These are phyloP conservation scores for Alternaria burnsii DNA, from an alignment of 2,329 filamentous ascomycete genomes.

Conservation along the genomic window DNA sequence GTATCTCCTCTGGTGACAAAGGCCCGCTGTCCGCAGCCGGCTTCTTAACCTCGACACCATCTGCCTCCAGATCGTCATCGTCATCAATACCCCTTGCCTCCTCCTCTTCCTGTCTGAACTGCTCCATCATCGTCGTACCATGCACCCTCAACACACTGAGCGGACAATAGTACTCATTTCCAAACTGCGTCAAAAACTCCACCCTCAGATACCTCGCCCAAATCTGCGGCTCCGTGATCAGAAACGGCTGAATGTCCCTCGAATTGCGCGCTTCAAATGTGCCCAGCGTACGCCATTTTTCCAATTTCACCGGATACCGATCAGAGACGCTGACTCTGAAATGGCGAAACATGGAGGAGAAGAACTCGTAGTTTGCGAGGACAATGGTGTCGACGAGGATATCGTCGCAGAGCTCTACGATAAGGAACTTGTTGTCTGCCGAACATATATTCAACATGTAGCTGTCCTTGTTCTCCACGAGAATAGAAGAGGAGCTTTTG, in stretches of 20 bases:
- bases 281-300: constrained; percentile 90
- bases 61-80: constrained; percentile 63
- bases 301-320: constrained; percentile 88
- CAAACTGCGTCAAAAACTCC: constrained; percentile 92
- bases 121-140: constrained; percentile 92
- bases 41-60: constrained; percentile 48
- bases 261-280: constrained; percentile 92
- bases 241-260: constrained; percentile 90
- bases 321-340: constrained; percentile 94
- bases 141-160: constrained; percentile 90
- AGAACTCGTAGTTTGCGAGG: constrained; percentile 99
- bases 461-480: constrained; percentile 97
- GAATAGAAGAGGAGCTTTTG: constrained; percentile 85
- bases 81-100: constrained; percentile 64
- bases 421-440: constrained; percentile 87
- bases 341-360: constrained; percentile 92
- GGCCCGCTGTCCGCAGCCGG: constrained; percentile 43
- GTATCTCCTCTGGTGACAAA: constrained; percentile 29
- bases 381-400: constrained; percentile 92
- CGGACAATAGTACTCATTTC: constrained; percentile 96
- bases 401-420: constrained; percentile 89
- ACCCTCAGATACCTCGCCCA: constrained; percentile 94
- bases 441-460: constrained; percentile 97
- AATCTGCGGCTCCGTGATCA: constrained; percentile 92
- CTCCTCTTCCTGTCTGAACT: constrained; percentile 88